Evolutionary conservation across 2,329 filamentous ascomycete genomes (phyloP), one percentile per base, ranked within the genome.

Genomic region (Myriangium duriaei): DNA sequence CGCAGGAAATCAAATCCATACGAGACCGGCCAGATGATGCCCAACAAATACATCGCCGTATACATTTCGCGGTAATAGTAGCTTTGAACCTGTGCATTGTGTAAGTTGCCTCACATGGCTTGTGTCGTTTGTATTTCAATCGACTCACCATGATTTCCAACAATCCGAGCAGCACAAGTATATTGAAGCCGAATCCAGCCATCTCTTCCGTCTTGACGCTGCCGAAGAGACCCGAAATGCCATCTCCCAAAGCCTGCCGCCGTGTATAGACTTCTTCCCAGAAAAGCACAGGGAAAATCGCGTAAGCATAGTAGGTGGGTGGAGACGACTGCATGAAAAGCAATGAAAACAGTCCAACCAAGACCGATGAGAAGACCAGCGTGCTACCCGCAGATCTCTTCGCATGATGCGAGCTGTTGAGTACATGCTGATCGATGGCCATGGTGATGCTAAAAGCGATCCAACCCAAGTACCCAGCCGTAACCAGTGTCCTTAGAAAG

Each of bases 181-280:
- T 55, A 47, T 91, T 80, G 10, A 91, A 46, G 0, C 68, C 49
- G 29, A 94, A 67, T 17, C 72, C 69, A 14, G 72, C 47, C 18
- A 71, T 60, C 16, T 72, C 74, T 14, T 68, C 63, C 17, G 70
- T 61, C 0, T 79, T 76, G 39, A 71, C 66, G 47, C 87, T 71
- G 1, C 73, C 69, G 47, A 94, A 77, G 6, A 96, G 63, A 34
- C 73, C 68, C 45, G 69, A 70, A 36, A 71, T 68, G 3, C 86
- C 87, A 44, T 76, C 70, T 4, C 62, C 52, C 10, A 95, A 58
- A 30, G 82, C 82, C 32, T 70, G 67, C 40, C 86, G 72, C 17
- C 81, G 75, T 3, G 83, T 82, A 58, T 80, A 88, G 0, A 95
- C 83, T 52, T 95, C 87, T 58, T 95, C 88, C 91, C 91, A 98